These are phyloP conservation scores for Cryptosporidium sp. DNA, from an alignment of 169 alveolate species.

Conservation along the genomic window DNA sequence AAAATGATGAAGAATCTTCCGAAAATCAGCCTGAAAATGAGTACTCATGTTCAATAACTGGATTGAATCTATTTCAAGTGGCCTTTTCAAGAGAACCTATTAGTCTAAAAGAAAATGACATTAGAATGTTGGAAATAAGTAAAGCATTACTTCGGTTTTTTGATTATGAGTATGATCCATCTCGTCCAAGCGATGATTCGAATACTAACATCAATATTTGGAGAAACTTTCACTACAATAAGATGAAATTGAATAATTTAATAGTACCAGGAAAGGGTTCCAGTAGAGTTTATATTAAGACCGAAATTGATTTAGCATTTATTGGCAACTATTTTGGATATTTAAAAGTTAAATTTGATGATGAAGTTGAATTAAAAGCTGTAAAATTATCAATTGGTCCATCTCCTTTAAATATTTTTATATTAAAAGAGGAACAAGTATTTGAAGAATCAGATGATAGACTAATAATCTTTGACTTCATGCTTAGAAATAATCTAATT, in stretches of 20 bases:
- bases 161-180: slow-evolving; percentile 44
- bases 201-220: slow-evolving; percentile 2
- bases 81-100: background rate
- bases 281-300: slow-evolving; percentile 12
- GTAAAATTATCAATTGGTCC: background rate
- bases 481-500: background rate
- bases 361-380: background rate
- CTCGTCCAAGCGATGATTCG: slow-evolving; percentile 32
- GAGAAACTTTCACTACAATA: slow-evolving; percentile 24
- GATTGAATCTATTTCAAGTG: background rate
- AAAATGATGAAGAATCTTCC: background rate
- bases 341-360: slow-evolving; percentile 8
- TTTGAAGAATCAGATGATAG: background rate
- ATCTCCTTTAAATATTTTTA: slow-evolving; percentile 1
- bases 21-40: background rate
- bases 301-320: background rate
- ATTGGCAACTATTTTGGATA: slow-evolving; percentile 24
- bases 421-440: background rate
- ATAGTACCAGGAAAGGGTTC: slow-evolving; percentile 67
- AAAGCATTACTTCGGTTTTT: slow-evolving; percentile 12
- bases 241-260: background rate
- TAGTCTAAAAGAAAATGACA: background rate
- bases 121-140: background rate
- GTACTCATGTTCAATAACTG: background rate
- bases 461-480: background rate